These are phyloP conservation scores for Phytophthora boehmeriae DNA, from an alignment of 352 stramenopile species.

Conservation along the genomic window DNA sequence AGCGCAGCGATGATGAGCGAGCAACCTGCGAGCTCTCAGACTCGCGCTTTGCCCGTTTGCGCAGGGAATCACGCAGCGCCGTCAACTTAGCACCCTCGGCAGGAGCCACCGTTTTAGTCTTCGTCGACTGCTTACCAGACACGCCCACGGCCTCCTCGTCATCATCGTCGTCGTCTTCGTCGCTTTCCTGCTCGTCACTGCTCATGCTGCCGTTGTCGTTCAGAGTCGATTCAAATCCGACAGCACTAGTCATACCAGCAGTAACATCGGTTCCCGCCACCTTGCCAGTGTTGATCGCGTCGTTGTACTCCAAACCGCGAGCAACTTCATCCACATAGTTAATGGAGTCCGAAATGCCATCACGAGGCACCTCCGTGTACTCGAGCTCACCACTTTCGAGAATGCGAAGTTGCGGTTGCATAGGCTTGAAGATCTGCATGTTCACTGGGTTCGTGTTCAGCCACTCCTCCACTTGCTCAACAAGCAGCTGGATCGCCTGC, in stretches of 20 bases:
- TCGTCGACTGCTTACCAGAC: conserved; percentile 10
- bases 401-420: conserved; percentile 58
- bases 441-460: conserved; percentile 61
- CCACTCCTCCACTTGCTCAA: conserved; percentile 64
- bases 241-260: conserved; percentile 45
- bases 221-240: conserved; percentile 64
- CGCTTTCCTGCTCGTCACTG: conserved; percentile 51
- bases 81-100: conserved; percentile 62
- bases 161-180: conserved; percentile 46
- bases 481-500: conserved; percentile 61
- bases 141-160: conserved; percentile 13
- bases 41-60: conserved; percentile 43
- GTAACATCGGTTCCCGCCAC: conserved; percentile 27
- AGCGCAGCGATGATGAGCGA: conserved; percentile 54
- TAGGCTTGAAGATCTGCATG: conserved; percentile 60
- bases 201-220: conserved; percentile 51
- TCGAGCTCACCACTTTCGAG: conserved; percentile 55
- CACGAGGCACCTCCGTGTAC: conserved; percentile 60
- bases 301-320: conserved; percentile 62
- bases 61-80: conserved; percentile 60
- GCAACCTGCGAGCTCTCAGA: conserved; percentile 43
- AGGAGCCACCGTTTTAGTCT: conserved; percentile 35
- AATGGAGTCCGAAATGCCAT: conserved; percentile 55
- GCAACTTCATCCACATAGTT: conserved; percentile 76
- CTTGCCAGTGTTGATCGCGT: conserved; percentile 30